Percentiles rank a stretch among this genome's conserved stretches.
Evolutionary conservation across 768 basidiomycete genomes (phyloP).

Genomic region (Galerina marginata): DNA sequence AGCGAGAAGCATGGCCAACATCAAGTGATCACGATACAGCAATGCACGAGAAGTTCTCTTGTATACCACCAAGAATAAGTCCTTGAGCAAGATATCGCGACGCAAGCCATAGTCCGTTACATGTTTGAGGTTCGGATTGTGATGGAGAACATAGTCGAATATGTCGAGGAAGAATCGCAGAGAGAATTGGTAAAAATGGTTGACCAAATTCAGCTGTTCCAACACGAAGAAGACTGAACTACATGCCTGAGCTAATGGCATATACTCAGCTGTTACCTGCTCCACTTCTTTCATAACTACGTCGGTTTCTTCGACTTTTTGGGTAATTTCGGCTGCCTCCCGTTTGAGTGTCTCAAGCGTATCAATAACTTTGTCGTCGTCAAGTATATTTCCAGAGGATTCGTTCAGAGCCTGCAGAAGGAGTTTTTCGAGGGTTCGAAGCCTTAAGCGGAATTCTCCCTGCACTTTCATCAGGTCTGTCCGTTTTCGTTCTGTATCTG

Average conservation of each 20-base stretch:
- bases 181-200: slow-evolving; percentile 99
- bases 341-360: slow-evolving; percentile 95
- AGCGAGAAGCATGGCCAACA: slow-evolving; percentile 88
- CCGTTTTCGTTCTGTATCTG: slow-evolving; percentile 93
- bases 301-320: slow-evolving; percentile 96
- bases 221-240: slow-evolving; percentile 97
- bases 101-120: slow-evolving; percentile 76
- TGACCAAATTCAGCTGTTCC: slow-evolving; percentile 91
- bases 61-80: slow-evolving; percentile 89
- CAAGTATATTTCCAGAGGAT: slow-evolving; percentile 94
- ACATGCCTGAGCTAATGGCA: slow-evolving; percentile 94
- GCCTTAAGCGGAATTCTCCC: slow-evolving; percentile 93
- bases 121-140: slow-evolving; percentile 87
- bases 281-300: slow-evolving; percentile 96
- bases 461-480: slow-evolving; percentile 98
- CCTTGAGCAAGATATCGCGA: slow-evolving; percentile 80
- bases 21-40: slow-evolving; percentile 87
- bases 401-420: slow-evolving; percentile 95
- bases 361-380: slow-evolving; percentile 98
- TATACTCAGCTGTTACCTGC: slow-evolving; percentile 92
- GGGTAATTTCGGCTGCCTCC: slow-evolving; percentile 95
- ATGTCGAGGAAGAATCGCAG: slow-evolving; percentile 98
- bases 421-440: slow-evolving; percentile 91
- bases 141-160: slow-evolving; percentile 92
- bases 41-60: slow-evolving; percentile 89